These are phyloP conservation scores for Jackrogersella minutella DNA, from an alignment of 495 filamentous ascomycete species.

Conservation along the genomic window DNA sequence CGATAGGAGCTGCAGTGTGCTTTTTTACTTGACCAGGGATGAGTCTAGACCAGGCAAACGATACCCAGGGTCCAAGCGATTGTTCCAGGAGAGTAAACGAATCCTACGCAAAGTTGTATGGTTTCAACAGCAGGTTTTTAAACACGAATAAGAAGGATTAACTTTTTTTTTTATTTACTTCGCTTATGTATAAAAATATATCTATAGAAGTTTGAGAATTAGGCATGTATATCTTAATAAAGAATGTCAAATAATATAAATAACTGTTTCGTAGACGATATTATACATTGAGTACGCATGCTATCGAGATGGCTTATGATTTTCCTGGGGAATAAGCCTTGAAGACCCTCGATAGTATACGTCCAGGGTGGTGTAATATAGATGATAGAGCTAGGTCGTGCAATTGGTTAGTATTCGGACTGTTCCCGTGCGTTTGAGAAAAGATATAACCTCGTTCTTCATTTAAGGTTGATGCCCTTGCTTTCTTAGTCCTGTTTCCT, in stretches of 20 bases:
- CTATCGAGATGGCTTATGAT: neutral
- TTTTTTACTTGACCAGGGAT: neutral
- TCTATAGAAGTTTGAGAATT: neutral
- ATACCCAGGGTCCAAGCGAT: neutral
- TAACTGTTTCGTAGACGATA: too few species aligned
- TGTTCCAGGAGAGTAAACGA: neutral
- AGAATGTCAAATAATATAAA: too few species aligned
- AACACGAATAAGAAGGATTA: neutral
- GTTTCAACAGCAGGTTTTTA: neutral
- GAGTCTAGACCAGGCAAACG: neutral
- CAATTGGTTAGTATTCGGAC: neutral
- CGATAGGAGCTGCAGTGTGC: neutral
- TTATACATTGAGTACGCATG: neutral
- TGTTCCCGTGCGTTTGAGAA: neutral
- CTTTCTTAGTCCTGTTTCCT: neutral
- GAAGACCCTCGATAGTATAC: too few species aligned
- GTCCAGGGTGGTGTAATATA: too few species aligned
- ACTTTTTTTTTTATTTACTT: too few species aligned
- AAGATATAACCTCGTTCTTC: neutral
- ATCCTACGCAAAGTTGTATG: neutral
- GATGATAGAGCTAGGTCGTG: too few species aligned
- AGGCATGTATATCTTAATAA: neutral
- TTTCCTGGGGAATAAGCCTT: neutral
- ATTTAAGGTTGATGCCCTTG: slow-evolving; percentile 6
- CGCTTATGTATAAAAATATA: neutral